These are phyloP conservation scores for Blastocrithidia nonstop DNA, from an alignment of 208 protist species.

Conservation along the genomic window DNA sequence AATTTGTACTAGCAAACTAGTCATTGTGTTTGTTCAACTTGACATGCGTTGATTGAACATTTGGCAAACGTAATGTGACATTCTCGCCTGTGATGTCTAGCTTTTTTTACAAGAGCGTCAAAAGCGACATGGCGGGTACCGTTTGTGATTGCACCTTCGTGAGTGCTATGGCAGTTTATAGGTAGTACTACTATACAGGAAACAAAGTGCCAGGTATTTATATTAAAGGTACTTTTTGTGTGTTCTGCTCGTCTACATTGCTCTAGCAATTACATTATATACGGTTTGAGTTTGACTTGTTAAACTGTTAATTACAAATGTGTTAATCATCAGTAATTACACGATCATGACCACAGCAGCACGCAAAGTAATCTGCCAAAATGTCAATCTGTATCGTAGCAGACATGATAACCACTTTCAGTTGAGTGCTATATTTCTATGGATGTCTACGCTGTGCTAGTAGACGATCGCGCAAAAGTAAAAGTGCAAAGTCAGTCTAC, in stretches of 20 bases:
- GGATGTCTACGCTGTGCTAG: conserved; percentile 30
- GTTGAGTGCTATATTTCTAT: conserved; percentile 19
- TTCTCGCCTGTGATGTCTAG: conserved; percentile 69
- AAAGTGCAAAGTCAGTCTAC: conserved; percentile 90
- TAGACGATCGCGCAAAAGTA: conserved; percentile 78
- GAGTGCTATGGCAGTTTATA: conserved; percentile 78
- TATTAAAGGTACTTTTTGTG: conserved; percentile 43
- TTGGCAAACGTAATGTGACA: conserved; percentile 70
- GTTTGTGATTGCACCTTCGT: conserved; percentile 12
- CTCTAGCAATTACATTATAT: not conserved
- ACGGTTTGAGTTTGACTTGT: not conserved
- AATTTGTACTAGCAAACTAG: too few relatives aligned
- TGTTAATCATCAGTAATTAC: conserved; percentile 5
- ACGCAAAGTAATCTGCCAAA: conserved; percentile 90
- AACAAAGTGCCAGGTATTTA: conserved; percentile 89
- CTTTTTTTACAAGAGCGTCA: too few relatives aligned
- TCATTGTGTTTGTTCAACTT: too few relatives aligned
- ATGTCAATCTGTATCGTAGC: conserved; percentile 91
- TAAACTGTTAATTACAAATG: not conserved
- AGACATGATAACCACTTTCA: conserved; percentile 91
- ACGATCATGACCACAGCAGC: conserved; percentile 10
- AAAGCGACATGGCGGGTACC: conserved; percentile 16
- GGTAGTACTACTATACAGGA: conserved; percentile 87
- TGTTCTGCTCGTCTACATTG: not conserved
- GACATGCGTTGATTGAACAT: conserved; percentile 30